Evolutionary conservation across 2,329 filamentous ascomycete genomes (phyloP), one percentile per base, ranked within the genome.

Genomic region (Trichophaea hybrida): DNA sequence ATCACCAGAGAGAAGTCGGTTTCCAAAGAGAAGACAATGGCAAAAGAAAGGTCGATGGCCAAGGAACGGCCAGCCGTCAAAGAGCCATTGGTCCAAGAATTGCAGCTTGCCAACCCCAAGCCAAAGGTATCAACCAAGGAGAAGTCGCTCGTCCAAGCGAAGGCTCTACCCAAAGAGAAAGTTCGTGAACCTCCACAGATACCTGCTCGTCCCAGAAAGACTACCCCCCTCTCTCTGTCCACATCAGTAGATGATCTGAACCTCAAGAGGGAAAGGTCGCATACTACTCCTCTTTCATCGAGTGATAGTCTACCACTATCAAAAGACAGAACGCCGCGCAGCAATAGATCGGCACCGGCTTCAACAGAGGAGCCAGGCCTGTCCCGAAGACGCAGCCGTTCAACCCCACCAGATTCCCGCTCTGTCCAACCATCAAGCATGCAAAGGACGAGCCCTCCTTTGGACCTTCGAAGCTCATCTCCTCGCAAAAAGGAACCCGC

Each of bases 401-500:
- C 53, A 31, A 35, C 51, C 10, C 51, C 51, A 13, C 32, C 51
- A 6, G 51, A 54, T 35, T 31, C 48, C 24, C 49, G 49, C 17
- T 13, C 37, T 43, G 13, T 59, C 43, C 50, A 64, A 79, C 80
- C n/a, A 79, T 80, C 44, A 12, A 44, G 35, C 13, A 32, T 46
- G 33, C 17, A 10, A 12, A 55, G 32, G 53, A 24, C 32, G 7
- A 37, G 50, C 17, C 24, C 50, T 32, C 31, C n/a, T 31, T 15
- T 32, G 24, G 50, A 53, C 33, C n/a, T 24, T 13, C 24, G 8
- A n/a, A n/a, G 34, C 13, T 12, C 50, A 10, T 37, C 50, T 13
- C 7, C 34, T n/a, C 50, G 63, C 24, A 61, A 59, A 55, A 59
- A 59, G 49, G 49, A 61, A 50, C 44, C 55, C 34, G 48, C 57